Percentiles rank a stretch among this genome's conserved stretches.
These are phyloP conservation scores for Gracilaria vermiculophylla DNA, from an alignment of 23 red algal species.

Conservation along the genomic window DNA sequence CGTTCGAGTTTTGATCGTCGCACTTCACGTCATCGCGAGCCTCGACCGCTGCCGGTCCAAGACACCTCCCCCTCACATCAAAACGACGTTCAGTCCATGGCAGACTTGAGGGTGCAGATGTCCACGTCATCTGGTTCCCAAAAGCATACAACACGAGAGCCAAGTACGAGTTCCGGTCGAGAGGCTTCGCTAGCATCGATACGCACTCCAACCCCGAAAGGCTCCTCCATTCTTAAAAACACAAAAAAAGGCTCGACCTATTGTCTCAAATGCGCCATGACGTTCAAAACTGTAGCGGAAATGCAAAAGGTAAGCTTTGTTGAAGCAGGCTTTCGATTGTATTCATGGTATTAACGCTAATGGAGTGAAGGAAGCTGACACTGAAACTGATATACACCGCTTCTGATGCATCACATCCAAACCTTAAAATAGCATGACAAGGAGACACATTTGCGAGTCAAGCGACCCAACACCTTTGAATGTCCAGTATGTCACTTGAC, in stretches of 20 bases:
- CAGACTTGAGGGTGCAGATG: background rate
- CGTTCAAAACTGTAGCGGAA: background rate
- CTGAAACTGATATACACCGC: background rate
- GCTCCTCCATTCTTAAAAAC: background rate
- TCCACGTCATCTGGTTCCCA: background rate
- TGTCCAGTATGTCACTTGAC: conserved; percentile 6
- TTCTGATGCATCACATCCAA: background rate
- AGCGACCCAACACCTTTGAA: background rate
- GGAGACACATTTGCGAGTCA: background rate
- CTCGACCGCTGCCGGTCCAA: background rate
- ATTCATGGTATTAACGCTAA: background rate
- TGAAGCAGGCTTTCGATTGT: background rate
- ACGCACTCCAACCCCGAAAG: background rate
- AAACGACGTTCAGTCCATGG: background rate
- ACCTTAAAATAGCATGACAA: background rate
- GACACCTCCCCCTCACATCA: background rate
- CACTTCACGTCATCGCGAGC: background rate
- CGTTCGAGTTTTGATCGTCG: background rate
- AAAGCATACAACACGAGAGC: background rate
- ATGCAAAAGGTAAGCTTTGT: conserved; percentile 1
- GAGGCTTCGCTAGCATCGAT: background rate
- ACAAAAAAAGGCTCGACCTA: background rate
- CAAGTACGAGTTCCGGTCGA: background rate
- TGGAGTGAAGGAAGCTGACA: background rate
- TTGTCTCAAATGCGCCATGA: background rate